phyloP scores from a whole-genome alignment of 2,329 filamentous ascomycete species.

The Grosmannia huntii region DNA sequence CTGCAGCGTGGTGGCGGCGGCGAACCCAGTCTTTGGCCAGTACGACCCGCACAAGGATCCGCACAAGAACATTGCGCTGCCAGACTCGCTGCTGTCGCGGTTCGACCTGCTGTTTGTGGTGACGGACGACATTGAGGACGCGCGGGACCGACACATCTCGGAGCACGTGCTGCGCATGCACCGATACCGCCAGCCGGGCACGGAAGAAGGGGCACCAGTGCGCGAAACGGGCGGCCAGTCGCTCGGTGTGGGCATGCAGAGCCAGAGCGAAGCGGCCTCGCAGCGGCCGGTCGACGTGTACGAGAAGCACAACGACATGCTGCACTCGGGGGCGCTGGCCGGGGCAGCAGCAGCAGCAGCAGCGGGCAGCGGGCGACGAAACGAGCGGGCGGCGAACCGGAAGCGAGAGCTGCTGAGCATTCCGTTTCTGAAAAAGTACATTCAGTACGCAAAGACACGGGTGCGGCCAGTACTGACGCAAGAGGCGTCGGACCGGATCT shows the following conservation, averaged over 20 bases:
- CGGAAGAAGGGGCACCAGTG: conserved; percentile 87
- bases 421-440: conserved; percentile 98
- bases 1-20: conserved; percentile 90
- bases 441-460: conserved; percentile 90
- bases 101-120: conserved; percentile 97
- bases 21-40: conserved; percentile 95
- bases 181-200: conserved; percentile 80
- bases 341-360: conserved; percentile 26
- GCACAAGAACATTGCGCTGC: conserved; percentile 94
- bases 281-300: conserved; percentile 75
- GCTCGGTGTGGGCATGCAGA: conserved; percentile 75
- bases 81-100: conserved; percentile 91
- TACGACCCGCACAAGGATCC: conserved; percentile 98
- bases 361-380: conserved; percentile 52
- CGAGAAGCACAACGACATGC: conserved; percentile 92
- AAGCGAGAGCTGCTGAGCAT: conserved; percentile 86
- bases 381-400: conserved; percentile 50
- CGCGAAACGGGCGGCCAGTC: conserved; percentile 76
- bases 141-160: conserved; percentile 77
- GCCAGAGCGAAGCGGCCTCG: conserved; percentile 46
- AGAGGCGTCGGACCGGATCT: conserved; percentile 83
- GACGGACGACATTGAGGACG: conserved; percentile 95
- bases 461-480: conserved; percentile 84
- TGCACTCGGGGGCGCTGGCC: conserved; percentile 79
- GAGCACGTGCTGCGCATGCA: conserved; percentile 98